phyloP scores from a whole-genome alignment of 23 red algal species.

The Agarophyton chilense region DNA sequence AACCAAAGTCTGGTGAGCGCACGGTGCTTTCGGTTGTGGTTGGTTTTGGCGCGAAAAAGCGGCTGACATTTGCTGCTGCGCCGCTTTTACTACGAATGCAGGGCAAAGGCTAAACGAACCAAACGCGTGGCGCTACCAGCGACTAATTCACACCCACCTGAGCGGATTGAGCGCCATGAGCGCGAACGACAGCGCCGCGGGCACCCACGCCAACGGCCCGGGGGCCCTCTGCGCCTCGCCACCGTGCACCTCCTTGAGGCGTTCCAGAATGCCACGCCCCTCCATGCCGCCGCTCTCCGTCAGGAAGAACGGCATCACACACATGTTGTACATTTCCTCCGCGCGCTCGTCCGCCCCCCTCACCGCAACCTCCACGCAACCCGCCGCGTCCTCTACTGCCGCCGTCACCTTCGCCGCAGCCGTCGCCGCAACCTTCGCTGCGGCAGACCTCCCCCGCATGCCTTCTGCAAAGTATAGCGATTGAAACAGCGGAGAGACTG shows the following conservation, averaged over 20 bases:
- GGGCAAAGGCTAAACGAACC: background rate
- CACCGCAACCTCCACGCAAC: too few relatives aligned
- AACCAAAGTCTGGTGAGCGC: background rate
- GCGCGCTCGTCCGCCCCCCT: too few relatives aligned
- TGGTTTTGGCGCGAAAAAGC: background rate
- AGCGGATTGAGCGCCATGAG: background rate
- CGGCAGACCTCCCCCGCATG: background rate
- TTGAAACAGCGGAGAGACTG: background rate
- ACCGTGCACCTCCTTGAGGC: background rate
- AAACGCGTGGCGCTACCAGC: background rate
- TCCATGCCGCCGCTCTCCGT: background rate
- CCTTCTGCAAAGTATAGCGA: slow-evolving; percentile 15
- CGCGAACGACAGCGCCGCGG: background rate
- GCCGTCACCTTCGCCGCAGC: background rate
- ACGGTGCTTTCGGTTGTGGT: background rate
- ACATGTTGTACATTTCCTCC: too few relatives aligned
- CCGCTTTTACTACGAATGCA: background rate
- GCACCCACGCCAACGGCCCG: background rate
- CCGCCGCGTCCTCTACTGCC: background rate
- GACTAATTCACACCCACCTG: too few relatives aligned
- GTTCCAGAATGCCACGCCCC: background rate
- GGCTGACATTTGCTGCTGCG: too few relatives aligned
- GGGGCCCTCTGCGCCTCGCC: background rate
- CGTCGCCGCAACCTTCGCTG: background rate
- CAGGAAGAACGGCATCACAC: slow-evolving; percentile 27